These are phyloP conservation scores for Monosporozyma unispora DNA, from an alignment of 805 yeast genomes.

Conservation along the genomic window DNA sequence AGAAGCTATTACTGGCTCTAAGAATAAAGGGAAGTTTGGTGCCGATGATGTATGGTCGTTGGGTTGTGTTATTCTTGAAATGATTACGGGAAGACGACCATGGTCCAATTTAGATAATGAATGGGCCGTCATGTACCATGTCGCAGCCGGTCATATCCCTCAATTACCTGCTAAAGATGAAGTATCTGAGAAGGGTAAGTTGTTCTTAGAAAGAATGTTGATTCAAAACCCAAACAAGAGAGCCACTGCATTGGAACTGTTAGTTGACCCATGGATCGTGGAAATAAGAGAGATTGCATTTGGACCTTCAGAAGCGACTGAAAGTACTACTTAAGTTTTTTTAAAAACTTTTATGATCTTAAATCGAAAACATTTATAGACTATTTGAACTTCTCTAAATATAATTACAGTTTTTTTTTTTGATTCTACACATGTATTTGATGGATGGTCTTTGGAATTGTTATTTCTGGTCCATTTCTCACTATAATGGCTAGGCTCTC, in stretches of 20 bases:
- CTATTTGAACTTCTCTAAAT: neutral
- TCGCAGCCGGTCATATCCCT: constrained; percentile 91
- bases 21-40: constrained; percentile 32
- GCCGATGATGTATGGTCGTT: constrained; percentile 85
- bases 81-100: constrained; percentile 94
- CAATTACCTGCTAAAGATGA: constrained; percentile 74
- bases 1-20: constrained; percentile 79
- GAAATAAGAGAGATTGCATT: constrained; percentile 64
- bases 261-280: constrained; percentile 85
- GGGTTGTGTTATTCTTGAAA: constrained; percentile 92
- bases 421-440: too few species aligned
- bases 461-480: too few species aligned
- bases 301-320: constrained; percentile 21
- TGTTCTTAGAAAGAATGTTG: constrained; percentile 65
- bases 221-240: constrained; percentile 76
- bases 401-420: too few species aligned
- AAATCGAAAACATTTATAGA: neutral
- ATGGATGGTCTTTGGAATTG: too few species aligned
- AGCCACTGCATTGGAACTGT: constrained; percentile 72
- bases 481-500: too few species aligned
- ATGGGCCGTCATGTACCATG: constrained; percentile 97
- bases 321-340: neutral
- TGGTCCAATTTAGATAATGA: constrained; percentile 96
- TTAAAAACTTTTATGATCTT: neutral
- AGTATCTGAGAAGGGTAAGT: constrained; percentile 61